These are phyloP conservation scores for Pseudognaphalium luteoalbum DNA, from an alignment of 129 eudicot species.

Conservation along the genomic window DNA sequence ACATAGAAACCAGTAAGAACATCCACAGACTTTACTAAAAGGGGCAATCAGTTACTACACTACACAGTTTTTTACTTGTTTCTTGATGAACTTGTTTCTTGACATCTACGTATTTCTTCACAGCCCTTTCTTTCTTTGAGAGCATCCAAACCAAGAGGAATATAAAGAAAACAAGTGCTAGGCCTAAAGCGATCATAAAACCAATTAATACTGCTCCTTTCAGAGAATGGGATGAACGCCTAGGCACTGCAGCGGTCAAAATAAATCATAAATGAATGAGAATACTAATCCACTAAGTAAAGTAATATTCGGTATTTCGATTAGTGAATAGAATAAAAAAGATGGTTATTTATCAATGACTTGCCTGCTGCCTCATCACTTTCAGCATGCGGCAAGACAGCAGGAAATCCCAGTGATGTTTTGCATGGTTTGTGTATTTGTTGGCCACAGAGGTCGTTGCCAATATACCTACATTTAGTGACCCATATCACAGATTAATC, in stretches of 20 bases:
- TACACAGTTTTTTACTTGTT: conserved; percentile 39
- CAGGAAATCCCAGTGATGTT: conserved; percentile 93
- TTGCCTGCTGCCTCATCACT: conserved; percentile 86
- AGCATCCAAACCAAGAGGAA: conserved; percentile 67
- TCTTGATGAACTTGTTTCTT: conserved; percentile 85
- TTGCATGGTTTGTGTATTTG: conserved; percentile 86
- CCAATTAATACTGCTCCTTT: conserved; percentile 62
- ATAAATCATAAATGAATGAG: neutral
- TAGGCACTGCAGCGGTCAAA: conserved; percentile 59
- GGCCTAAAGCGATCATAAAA: conserved; percentile 45
- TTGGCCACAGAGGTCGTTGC: conserved; percentile 94
- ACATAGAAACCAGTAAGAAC: neutral
- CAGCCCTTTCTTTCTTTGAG: conserved; percentile 85
- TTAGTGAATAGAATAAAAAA: neutral
- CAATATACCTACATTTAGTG: conserved; percentile 67
- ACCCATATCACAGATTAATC: conserved; percentile 29
- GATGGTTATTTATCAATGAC: neutral
- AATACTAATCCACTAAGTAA: neutral
- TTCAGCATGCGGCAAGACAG: conserved; percentile 87
- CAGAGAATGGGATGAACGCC: conserved; percentile 58
- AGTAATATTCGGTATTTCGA: neutral
- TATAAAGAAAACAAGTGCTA: conserved; percentile 53
- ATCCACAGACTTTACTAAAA: neutral
- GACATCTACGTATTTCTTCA: conserved; percentile 79
- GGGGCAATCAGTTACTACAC: neutral